Base-by-base conservation (phyloP, 257 asterid genomes). In the Solanum pimpinellifolium region DNA sequence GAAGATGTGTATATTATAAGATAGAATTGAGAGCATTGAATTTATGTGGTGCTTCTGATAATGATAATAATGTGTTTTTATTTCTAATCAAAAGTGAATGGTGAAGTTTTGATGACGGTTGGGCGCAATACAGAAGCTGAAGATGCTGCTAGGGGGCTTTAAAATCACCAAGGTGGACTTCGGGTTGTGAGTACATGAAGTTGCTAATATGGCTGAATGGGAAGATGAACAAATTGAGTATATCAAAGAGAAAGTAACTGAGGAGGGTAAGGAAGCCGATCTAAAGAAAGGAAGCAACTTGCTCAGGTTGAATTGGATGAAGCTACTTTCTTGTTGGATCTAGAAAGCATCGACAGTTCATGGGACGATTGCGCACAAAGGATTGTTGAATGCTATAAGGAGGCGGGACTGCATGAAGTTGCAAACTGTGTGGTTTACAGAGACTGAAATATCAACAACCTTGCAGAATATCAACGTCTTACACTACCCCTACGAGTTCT, bases 111-210 rank as follows among this genome's bases (percentile, higher is more conserved):
- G 37, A 35, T 35, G 37, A 35, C 37, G 92, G 99, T 95, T 91
- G 98, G 98, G 77, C 93, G 96, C 49, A 89, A 56, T 59, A 25
- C 66, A 74, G 98, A 97, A 93, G 96, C 99, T 90, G 96, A 94
- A 92, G 98, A 97, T 91, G 90, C 96, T 85, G 99, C 99, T 39
- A 93, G 99, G 89, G 90, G 68, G 99, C 98, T 87, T 91, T 97
- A 69, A 97, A 97, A 94, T 95, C 98, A 66, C 98, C 99, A 37
- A 94, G 98, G 99, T 95, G 99, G 99, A 96, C 98, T 41, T 87
- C 96, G 69, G 99, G 99, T 76, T 95, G 98, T 88, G 88, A 92
- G 87, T 97, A 96, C 81, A 97, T 99, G 94, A 97, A 95, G 99
- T 88, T 89, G 99, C 99, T 85, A 92, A 89, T 86, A 76, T 97